A percentile compares a stretch with the other conserved stretches of the same genome.
These are phyloP conservation scores for Termitomyces bulborhizus DNA, from an alignment of 768 basidiomycete genomes.

Conservation along the genomic window DNA sequence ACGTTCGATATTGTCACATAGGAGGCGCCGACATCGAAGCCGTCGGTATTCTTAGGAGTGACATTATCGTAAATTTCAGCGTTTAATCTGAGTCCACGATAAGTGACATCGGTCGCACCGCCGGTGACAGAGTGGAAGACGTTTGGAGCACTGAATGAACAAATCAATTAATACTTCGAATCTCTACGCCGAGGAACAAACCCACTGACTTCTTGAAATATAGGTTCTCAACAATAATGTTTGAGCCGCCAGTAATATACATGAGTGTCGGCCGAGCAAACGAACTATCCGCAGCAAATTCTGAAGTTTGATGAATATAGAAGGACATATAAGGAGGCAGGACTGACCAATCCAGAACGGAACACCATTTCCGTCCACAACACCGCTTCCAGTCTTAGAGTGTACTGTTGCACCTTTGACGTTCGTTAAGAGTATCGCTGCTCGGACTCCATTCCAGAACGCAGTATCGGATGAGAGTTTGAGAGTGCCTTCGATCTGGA, in stretches of 20 bases:
- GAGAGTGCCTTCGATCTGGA: constrained; percentile 24
- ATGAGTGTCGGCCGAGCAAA: constrained; percentile 23
- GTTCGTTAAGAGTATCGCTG: constrained; percentile 18
- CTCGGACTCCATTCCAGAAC: constrained; percentile 22
- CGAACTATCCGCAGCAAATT: constrained; percentile 21
- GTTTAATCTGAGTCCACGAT: constrained; percentile 17
- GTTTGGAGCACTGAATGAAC: constrained; percentile 12
- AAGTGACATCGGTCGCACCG: constrained; percentile 20
- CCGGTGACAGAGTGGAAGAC: constrained; percentile 25
- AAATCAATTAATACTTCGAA: not conserved
- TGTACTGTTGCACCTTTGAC: constrained; percentile 19
- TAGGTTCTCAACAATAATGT: constrained; percentile 22
- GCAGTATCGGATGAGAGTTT: constrained; percentile 21
- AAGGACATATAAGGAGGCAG: not conserved
- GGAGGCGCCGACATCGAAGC: constrained; percentile 23
- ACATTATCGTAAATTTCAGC: constrained; percentile 19
- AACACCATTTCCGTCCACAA: constrained; percentile 25
- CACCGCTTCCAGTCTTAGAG: constrained; percentile 21
- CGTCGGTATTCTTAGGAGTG: constrained; percentile 25
- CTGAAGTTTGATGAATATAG: constrained; percentile 4
- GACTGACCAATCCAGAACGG: constrained; percentile 23
- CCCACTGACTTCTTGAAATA: constrained; percentile 20
- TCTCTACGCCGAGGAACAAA: not conserved
- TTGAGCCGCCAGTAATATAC: constrained; percentile 21
- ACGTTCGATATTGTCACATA: constrained; percentile 23